These are phyloP conservation scores for Tuber indicum DNA, from an alignment of 495 filamentous ascomycete species.

Conservation along the genomic window DNA sequence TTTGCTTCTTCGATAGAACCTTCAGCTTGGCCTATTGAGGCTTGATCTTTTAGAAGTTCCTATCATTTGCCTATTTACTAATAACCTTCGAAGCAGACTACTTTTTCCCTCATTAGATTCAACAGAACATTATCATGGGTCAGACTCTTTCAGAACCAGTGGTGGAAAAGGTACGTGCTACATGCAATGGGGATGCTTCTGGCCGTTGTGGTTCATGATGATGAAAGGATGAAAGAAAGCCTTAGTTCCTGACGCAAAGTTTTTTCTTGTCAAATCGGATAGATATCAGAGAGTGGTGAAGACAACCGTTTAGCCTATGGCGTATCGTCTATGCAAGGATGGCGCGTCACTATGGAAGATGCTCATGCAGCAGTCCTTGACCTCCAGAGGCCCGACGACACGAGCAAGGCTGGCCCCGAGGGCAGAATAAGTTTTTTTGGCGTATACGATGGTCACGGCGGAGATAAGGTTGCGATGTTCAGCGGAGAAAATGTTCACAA, in stretches of 20 bases:
- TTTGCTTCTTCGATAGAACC: neutral
- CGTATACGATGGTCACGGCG: conserved; percentile 96
- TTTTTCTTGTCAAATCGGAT: conserved; percentile 33
- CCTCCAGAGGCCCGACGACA: conserved; percentile 60
- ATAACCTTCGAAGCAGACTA: conserved; percentile 3
- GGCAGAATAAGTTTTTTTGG: conserved; percentile 88
- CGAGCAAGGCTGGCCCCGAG: conserved; percentile 58
- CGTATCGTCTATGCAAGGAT: conserved; percentile 98
- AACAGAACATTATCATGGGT: conserved; percentile 61
- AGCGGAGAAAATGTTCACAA: conserved; percentile 88
- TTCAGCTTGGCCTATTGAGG: neutral
- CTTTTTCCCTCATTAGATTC: conserved; percentile 12
- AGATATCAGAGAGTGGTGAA: conserved; percentile 82
- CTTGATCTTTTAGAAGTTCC: neutral
- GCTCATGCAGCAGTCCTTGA: conserved; percentile 84
- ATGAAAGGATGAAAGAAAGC: conserved; percentile 29
- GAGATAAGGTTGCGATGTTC: conserved; percentile 90
- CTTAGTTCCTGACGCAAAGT: conserved; percentile 16
- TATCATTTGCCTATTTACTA: neutral
- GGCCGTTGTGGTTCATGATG: conserved; percentile 24
- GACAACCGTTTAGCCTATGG: conserved; percentile 91
- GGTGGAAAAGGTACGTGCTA: conserved; percentile 81
- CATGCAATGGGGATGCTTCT: conserved; percentile 22
- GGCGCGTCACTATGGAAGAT: conserved; percentile 99
- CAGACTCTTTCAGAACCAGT: conserved; percentile 99